Base-by-base conservation (phyloP, 2,329 filamentous ascomycete genomes). In the Aureobasidium leucospermi region DNA sequence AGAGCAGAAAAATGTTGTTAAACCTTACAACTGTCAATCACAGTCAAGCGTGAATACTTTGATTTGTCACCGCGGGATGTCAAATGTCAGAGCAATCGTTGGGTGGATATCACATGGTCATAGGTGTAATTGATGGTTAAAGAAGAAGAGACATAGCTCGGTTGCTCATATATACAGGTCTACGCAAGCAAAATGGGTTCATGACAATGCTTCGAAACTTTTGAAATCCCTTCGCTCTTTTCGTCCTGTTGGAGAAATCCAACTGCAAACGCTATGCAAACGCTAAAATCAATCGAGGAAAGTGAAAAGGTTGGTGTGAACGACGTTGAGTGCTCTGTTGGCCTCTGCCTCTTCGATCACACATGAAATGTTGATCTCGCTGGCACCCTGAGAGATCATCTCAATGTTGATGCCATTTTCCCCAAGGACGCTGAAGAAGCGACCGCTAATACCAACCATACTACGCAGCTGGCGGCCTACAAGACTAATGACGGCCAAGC, bases 361-460 rank as follows among this genome's bases (percentile, higher is more conserved):
- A 70, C 94, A 99, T 10, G 91, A 96, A 62, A 99, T 99, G 74
- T 97, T 99, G 76, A 99, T 99, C 78, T 99, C 94, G 71, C 92
- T 96, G 29, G 94, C 94, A 68, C 94, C 94, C 78, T 99, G 94
- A 28, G 90, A 96, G 66, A 99, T 99, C 94, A 99, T 99, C 77
- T 99, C 94, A 67, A 99, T 90, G 72, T 99, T 99, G 70, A 99
- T 86, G 67, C 89, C 89, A 72, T 96, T 88, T 71, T 96, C 89
- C 45, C 94, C 94, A 16, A 99, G 79, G 1, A 92, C 95, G 49
- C 88, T 90, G 74, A 99, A 97, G 89, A 99, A 97, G 67, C 84
- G 86, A 31, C 94, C 94, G 7, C 89, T 89, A 63, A 99, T 90
- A 63, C 94, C 94, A 60, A 79, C 74, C 91, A 97, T 96, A 74